These are phyloP conservation scores for Gastrodia elata DNA, from an alignment of 106 monocot genomes.

Conservation along the genomic window DNA sequence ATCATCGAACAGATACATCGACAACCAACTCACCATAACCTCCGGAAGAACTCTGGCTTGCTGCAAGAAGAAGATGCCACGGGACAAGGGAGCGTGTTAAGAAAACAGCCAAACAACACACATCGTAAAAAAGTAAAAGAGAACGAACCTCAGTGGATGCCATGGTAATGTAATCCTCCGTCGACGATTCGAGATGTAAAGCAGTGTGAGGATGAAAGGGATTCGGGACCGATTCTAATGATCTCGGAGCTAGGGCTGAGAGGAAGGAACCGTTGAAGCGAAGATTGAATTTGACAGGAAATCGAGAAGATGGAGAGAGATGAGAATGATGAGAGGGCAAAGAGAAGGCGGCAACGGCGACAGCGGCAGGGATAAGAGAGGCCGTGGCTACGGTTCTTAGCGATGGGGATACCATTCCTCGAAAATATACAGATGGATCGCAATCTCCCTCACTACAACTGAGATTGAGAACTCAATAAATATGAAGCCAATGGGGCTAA, in stretches of 20 bases:
- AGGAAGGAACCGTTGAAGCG: background rate
- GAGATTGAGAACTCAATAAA: too few species aligned
- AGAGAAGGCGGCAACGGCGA: constrained; percentile 3
- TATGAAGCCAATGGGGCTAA: too few species aligned
- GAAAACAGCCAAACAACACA: background rate
- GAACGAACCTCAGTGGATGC: background rate
- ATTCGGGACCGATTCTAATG: background rate
- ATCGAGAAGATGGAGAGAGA: background rate
- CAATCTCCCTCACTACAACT: too few species aligned
- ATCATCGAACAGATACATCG: background rate
- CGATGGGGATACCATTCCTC: background rate
- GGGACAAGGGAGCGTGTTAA: background rate
- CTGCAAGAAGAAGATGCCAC: background rate
- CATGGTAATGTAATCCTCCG: background rate
- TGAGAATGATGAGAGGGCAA: background rate
- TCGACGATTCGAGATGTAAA: constrained; percentile 2
- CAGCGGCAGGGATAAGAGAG: constrained; percentile 1
- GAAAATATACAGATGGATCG: too few species aligned
- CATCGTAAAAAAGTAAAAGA: background rate
- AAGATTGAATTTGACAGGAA: background rate
- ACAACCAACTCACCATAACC: constrained; percentile 8
- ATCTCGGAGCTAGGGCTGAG: background rate
- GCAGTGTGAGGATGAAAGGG: background rate
- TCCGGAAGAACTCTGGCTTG: constrained; percentile 1
- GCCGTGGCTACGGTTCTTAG: constrained; percentile 7